Base-by-base conservation (phyloP, 1,284 basidiomycete species). In the Phenoliferia sp. region DNA sequence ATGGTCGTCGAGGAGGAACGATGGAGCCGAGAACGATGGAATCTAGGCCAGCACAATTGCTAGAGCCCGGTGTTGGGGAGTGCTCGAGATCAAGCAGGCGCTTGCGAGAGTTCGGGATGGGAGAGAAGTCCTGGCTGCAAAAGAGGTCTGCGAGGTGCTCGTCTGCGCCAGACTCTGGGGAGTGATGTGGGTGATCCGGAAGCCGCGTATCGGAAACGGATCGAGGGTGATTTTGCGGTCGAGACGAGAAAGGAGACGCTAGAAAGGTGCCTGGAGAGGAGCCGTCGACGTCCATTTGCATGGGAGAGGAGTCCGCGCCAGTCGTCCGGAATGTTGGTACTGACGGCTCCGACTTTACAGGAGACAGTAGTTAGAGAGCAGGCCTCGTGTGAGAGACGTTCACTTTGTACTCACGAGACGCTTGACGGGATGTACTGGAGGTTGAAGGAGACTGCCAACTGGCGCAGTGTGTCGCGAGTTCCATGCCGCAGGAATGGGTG, bases 271-370 rank as follows among this genome's bases (percentile, higher is more conserved):
- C 33, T 19, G 69, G 69, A 7, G 71, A 73, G 5, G 64, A 56
- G 35, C 69, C 65, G 33, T 73, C 71, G 60, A 73, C 67, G n/a
- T 73, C 63, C 71, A 73, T 73, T 4, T 67, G 61, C 33, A 64
- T 65, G 19, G 71, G 71, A 0, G 71, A 73, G 16, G 67, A 67
- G 29, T 68, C 63, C 39, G 39, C 31, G 3, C 48, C 22, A 3
- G 58, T 59, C 9, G 17, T 52, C 4, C 61, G 61, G 9, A 32
- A 36, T 5, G 67, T 59, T 1, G 64, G 71, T 3, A 72, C 19
- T 12, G 36, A 33, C 48, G 71, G 63, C 32, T 72, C 71, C 12
- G 71, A 72, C 64, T 70, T 57, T 16, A 6, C 7, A 39, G 17
- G 29, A 36, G n/a, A 36, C 3, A n/a, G 55, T 63, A 29, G 22